phyloP scores from a whole-genome alignment of 2,329 filamentous ascomycete genomes.

The Coniochaeta sp. region DNA sequence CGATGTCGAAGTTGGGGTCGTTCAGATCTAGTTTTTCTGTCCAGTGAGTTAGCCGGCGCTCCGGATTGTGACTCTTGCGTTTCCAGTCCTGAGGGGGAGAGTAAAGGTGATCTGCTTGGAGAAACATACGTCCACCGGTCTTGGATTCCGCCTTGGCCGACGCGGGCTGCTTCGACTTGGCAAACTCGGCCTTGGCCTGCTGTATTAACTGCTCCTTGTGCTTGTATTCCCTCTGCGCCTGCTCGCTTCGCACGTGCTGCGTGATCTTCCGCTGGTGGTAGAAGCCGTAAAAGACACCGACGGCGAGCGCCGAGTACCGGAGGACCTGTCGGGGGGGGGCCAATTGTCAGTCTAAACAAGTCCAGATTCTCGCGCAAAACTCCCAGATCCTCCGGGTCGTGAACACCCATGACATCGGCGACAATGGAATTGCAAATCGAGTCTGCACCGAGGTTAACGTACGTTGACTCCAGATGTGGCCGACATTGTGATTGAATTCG shows the following conservation, averaged over 20 bases:
- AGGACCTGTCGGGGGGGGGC: slow-evolving; percentile 60
- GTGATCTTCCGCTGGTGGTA: slow-evolving; percentile 82
- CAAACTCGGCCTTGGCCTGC: slow-evolving; percentile 85
- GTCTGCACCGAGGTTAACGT: slow-evolving; percentile 10
- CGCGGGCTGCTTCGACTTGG: slow-evolving; percentile 60
- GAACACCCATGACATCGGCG: background rate
- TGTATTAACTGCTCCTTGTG: slow-evolving; percentile 88
- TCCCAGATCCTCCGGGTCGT: background rate
- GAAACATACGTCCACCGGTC: slow-evolving; percentile 19
- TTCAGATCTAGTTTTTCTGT: slow-evolving; percentile 50
- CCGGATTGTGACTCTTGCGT: background rate
- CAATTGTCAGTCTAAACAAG: slow-evolving; percentile 8
- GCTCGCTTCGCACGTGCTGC: slow-evolving; percentile 59
- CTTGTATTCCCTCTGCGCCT: slow-evolving; percentile 75
- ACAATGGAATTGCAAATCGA: background rate
- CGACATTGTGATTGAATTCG: slow-evolving; percentile 16
- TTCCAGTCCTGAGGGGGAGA: slow-evolving; percentile 9
- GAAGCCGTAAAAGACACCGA: slow-evolving; percentile 92
- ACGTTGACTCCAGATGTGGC: slow-evolving; percentile 23
- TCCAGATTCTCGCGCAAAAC: background rate
- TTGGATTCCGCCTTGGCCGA: slow-evolving; percentile 21
- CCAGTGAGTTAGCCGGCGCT: slow-evolving; percentile 1
- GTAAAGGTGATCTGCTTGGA: too few relatives aligned
- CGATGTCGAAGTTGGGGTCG: slow-evolving; percentile 88
- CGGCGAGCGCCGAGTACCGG: slow-evolving; percentile 88